Evolutionary conservation across 2,329 filamentous ascomycete species (phyloP).

Genomic region (Diaporthe vexans): DNA sequence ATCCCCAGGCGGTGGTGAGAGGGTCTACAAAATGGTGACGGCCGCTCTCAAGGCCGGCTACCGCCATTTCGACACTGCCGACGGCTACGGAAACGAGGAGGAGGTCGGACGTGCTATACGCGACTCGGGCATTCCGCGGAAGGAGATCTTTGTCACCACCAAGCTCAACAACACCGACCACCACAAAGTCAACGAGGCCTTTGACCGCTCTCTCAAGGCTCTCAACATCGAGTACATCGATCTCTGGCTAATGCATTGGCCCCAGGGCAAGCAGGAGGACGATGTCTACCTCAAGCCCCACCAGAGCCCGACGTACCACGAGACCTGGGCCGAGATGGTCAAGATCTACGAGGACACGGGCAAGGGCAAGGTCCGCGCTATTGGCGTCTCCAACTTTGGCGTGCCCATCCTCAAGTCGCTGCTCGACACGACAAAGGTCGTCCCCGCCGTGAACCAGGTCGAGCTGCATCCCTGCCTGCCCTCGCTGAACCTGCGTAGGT

Average conservation of each 20-base stretch:
- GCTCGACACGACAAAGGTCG: slow-evolving; percentile 63
- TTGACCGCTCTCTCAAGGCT: slow-evolving; percentile 51
- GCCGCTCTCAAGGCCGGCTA: slow-evolving; percentile 50
- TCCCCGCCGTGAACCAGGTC: slow-evolving; percentile 72
- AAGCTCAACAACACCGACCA: slow-evolving; percentile 50
- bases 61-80: slow-evolving; percentile 50
- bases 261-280: slow-evolving; percentile 32
- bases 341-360: slow-evolving; percentile 63
- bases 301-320: slow-evolving; percentile 36
- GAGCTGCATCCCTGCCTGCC: slow-evolving; percentile 66
- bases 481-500: slow-evolving; percentile 69
- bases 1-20: slow-evolving; percentile 22
- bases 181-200: slow-evolving; percentile 48
- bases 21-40: slow-evolving; percentile 43
- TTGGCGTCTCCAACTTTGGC: slow-evolving; percentile 78
- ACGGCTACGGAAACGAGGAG: slow-evolving; percentile 48
- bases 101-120: slow-evolving; percentile 51
- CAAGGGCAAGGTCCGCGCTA: slow-evolving; percentile 71
- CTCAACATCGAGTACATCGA: slow-evolving; percentile 69
- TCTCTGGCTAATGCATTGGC: slow-evolving; percentile 62
- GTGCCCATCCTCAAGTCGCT: slow-evolving; percentile 77
- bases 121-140: slow-evolving; percentile 51
- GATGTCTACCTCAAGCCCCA: slow-evolving; percentile 8
- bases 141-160: slow-evolving; percentile 51
- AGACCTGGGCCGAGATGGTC: slow-evolving; percentile 41